Evolutionary conservation across 768 basidiomycete genomes (phyloP).

Genomic region (Suillus subaureus): DNA sequence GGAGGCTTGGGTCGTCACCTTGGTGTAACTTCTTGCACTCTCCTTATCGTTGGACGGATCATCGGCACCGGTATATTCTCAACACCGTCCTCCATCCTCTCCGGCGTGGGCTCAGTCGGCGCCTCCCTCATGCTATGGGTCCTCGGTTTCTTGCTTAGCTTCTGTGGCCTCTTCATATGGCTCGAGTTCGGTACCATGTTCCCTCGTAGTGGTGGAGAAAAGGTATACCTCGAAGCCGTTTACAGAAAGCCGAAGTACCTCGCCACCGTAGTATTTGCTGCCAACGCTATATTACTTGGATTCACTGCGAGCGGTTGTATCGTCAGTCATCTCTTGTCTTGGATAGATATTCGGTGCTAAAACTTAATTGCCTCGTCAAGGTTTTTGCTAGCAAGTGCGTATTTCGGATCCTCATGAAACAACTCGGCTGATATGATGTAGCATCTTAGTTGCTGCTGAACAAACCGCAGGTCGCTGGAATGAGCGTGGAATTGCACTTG

Average conservation of each 20-base stretch:
- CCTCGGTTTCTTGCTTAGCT: constrained; percentile 58
- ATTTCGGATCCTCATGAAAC: not conserved
- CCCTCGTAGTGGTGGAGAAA: constrained; percentile 63
- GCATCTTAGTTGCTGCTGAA: constrained; percentile 52
- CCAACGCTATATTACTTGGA: constrained; percentile 47
- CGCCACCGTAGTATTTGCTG: constrained; percentile 50
- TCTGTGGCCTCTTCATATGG: constrained; percentile 64
- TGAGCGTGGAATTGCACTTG: constrained; percentile 60
- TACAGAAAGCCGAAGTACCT: constrained; percentile 50
- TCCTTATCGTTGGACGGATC: constrained; percentile 58
- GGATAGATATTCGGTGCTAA: not conserved
- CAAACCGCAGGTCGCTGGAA: constrained; percentile 45
- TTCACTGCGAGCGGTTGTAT: constrained; percentile 50
- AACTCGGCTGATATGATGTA: constrained; percentile 15
- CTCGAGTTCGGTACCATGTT: constrained; percentile 67
- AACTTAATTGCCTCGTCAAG: constrained; percentile 14
- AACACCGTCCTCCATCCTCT: constrained; percentile 60
- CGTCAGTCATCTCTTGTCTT: constrained; percentile 33
- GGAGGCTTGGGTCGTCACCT: constrained; percentile 63
- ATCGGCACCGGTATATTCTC: constrained; percentile 71
- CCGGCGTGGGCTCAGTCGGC: constrained; percentile 57
- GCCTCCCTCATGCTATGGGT: constrained; percentile 68
- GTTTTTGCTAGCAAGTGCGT: constrained; percentile 40
- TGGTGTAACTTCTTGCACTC: constrained; percentile 57
- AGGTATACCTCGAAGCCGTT: constrained; percentile 61